Evolutionary conservation across 1,284 basidiomycete species (phyloP).

Genomic region (Boletus putidus): DNA sequence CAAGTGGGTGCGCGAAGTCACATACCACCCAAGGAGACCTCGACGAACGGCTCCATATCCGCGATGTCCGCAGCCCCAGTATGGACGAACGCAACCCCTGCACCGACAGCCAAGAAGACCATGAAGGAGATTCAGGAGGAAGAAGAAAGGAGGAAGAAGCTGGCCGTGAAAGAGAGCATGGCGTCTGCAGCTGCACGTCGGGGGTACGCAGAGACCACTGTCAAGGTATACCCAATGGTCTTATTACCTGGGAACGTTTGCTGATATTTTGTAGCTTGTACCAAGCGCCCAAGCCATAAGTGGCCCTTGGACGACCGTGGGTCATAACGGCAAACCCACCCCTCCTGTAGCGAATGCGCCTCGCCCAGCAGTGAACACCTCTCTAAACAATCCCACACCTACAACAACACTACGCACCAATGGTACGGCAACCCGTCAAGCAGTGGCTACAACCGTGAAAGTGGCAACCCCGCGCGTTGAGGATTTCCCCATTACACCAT

Average conservation of each 20-base stretch:
- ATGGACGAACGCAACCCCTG: slow-evolving; percentile 64
- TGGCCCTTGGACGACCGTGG: slow-evolving; percentile 85
- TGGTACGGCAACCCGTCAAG: slow-evolving; percentile 40
- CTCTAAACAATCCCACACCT: slow-evolving; percentile 27
- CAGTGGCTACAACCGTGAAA: slow-evolving; percentile 38
- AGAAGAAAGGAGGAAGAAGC: slow-evolving; percentile 83
- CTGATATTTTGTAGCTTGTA: slow-evolving; percentile 25
- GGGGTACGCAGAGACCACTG: slow-evolving; percentile 77
- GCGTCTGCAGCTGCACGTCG: slow-evolving; percentile 60
- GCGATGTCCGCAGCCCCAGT: slow-evolving; percentile 46
- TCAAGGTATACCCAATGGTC: slow-evolving; percentile 53
- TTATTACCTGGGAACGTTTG: not conserved
- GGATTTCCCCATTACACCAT: slow-evolving; percentile 66
- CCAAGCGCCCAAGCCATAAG: slow-evolving; percentile 38
- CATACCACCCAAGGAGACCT: slow-evolving; percentile 48
- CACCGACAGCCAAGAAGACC: slow-evolving; percentile 75
- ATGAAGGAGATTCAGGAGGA: slow-evolving; percentile 99
- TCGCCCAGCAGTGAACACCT: slow-evolving; percentile 40
- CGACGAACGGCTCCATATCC: slow-evolving; percentile 40
- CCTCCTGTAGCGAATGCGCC: slow-evolving; percentile 35
- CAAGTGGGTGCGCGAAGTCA: slow-evolving; percentile 58
- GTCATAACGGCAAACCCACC: slow-evolving; percentile 69
- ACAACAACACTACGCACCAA: slow-evolving; percentile 39
- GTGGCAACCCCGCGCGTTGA: slow-evolving; percentile 52
- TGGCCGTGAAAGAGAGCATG: slow-evolving; percentile 59